Evolutionary conservation across 352 stramenopile genomes (phyloP).

Genomic region (Phytophthora litchii): DNA sequence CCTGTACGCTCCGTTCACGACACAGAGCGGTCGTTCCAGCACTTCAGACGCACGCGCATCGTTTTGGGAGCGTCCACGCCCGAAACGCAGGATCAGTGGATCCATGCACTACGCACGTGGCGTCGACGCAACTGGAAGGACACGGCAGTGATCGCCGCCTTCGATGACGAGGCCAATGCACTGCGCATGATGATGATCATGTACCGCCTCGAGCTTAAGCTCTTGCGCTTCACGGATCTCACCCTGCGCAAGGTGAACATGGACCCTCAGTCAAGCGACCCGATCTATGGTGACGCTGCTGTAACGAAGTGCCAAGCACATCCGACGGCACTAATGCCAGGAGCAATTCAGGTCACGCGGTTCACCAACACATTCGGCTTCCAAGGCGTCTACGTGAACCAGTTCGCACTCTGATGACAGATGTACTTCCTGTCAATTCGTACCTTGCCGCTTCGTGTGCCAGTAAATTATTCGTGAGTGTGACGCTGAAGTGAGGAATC

Average conservation of each 20-base stretch:
- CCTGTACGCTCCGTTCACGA: conserved; percentile 81
- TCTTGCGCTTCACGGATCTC: conserved; percentile 54
- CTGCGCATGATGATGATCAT: conserved; percentile 75
- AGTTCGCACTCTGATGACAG: conserved; percentile 32
- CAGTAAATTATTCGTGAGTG: conserved; percentile 30
- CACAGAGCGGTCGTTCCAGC: conserved; percentile 68
- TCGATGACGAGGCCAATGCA: conserved; percentile 68
- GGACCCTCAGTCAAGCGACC: conserved; percentile 14
- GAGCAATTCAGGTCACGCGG: conserved; percentile 37
- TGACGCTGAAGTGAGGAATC: conserved; percentile 1
- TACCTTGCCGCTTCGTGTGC: conserved; percentile 7
- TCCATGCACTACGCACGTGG: conserved; percentile 74
- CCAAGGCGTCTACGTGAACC: conserved; percentile 33
- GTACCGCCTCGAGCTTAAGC: conserved; percentile 65
- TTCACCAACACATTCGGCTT: conserved; percentile 38
- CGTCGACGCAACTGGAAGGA: conserved; percentile 81
- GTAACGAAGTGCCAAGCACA: conserved; percentile 28
- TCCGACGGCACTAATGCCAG: conserved; percentile 18
- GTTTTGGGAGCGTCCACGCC: conserved; percentile 62
- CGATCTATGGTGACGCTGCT: conserved; percentile 9
- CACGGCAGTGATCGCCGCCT: conserved; percentile 58
- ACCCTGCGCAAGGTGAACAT: conserved; percentile 54
- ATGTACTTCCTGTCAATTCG: background rate
- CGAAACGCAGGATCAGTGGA: conserved; percentile 61
- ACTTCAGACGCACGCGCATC: conserved; percentile 60